Conservation (phyloP, 164 flowering plant species). For the Litsea cubeba region DNA sequence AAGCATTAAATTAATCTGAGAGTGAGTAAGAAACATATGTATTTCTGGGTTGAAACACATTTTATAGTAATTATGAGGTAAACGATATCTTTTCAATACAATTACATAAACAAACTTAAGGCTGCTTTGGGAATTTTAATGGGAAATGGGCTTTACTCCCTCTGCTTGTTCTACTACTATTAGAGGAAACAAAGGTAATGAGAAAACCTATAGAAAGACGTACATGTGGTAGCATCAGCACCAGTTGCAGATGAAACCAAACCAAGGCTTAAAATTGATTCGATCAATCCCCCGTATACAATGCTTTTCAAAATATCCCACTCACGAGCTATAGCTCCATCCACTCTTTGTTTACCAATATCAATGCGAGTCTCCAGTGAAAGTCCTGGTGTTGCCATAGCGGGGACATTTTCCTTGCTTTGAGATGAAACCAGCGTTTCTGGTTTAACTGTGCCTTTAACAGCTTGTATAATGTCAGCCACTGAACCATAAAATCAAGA, state of each 20-base stretch:
- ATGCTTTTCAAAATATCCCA: slow-evolving; percentile 79
- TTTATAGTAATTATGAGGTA: too few species aligned
- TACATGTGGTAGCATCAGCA: slow-evolving; percentile 69
- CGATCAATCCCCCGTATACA: slow-evolving; percentile 84
- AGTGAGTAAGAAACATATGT: too few species aligned
- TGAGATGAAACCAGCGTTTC: not conserved
- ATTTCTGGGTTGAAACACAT: too few species aligned
- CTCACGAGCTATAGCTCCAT: not conserved
- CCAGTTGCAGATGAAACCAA: slow-evolving; percentile 89
- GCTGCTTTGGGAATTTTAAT: too few species aligned
- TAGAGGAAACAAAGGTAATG: too few species aligned
- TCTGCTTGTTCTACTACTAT: too few species aligned
- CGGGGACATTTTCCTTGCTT: not conserved
- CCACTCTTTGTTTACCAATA: not conserved
- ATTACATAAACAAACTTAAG: too few species aligned
- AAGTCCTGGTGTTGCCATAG: not conserved
- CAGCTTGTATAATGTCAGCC: not conserved
- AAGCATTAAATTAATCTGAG: too few species aligned
- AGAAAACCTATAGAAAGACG: slow-evolving; percentile 17
- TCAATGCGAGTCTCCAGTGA: not conserved
- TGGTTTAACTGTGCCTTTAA: not conserved
- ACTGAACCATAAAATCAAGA: not conserved
- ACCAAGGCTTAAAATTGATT: slow-evolving; percentile 71
- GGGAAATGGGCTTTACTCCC: too few species aligned
- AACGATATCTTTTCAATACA: too few species aligned